phyloP scores from a whole-genome alignment of 2,329 filamentous ascomycete genomes.

The Incumbomyces lentus region DNA sequence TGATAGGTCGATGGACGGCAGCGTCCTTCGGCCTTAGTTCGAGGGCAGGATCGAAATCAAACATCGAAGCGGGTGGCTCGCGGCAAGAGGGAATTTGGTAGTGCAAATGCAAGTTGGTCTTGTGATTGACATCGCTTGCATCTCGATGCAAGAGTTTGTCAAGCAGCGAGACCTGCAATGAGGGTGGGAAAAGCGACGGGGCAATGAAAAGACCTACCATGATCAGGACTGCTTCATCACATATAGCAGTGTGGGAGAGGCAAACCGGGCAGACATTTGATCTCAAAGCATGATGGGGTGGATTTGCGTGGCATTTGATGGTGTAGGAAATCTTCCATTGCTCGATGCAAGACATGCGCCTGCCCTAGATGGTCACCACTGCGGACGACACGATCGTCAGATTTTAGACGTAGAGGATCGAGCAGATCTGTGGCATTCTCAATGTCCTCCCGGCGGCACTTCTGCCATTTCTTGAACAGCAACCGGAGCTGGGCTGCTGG shows the following conservation, averaged over 20 bases:
- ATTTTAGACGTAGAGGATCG: neutral
- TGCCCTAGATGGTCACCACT: neutral
- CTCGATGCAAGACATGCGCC: neutral
- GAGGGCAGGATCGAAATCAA: slow-evolving; percentile 39
- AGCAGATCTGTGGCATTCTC: slow-evolving; percentile 19
- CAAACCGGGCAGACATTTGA: slow-evolving; percentile 59
- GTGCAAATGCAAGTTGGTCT: slow-evolving; percentile 84
- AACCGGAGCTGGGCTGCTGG: slow-evolving; percentile 60
- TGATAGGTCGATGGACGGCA: slow-evolving; percentile 62
- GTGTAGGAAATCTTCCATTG: neutral
- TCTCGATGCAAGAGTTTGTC: slow-evolving; percentile 67
- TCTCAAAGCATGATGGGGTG: slow-evolving; percentile 39
- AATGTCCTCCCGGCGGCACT: slow-evolving; percentile 45
- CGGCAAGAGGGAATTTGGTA: slow-evolving; percentile 58
- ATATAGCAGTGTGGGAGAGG: neutral
- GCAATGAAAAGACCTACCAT: slow-evolving; percentile 64
- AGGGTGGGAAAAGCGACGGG: slow-evolving; percentile 60
- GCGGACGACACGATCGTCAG: neutral
- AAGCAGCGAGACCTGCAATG: slow-evolving; percentile 60
- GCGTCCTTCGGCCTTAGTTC: slow-evolving; percentile 54
- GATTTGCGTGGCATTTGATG: no score
- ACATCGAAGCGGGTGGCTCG: slow-evolving; percentile 34
- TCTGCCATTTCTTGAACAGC: slow-evolving; percentile 66
- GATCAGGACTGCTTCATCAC: slow-evolving; percentile 7
- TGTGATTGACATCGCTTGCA: slow-evolving; percentile 60